Base-by-base conservation (phyloP, 2,329 filamentous ascomycete species). In the Thelonectria blattea region DNA sequence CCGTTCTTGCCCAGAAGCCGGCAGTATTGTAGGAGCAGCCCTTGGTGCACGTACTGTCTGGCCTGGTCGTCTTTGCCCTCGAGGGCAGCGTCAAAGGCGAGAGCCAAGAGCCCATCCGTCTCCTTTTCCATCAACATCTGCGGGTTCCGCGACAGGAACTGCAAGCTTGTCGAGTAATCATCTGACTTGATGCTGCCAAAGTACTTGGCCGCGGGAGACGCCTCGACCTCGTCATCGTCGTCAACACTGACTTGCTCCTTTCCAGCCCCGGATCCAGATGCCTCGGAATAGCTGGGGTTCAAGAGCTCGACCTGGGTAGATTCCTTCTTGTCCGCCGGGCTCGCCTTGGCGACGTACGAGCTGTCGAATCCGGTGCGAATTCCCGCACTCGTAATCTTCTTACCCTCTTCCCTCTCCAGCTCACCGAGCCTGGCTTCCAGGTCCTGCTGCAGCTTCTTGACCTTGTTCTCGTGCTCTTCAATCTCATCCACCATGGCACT, bases 341-440 rank as follows among this genome's bases (percentile, higher is more conserved):
- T 77, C 8, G 81, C 74, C 75, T 92, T 94, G 70, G 86, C 82
- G 55, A 99, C 87, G 67, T 90, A 85, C 2, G 93, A 96, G 75
- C 88, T 94, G 77, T 96, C 88, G 74, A 99, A 99, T 6, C 95
- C 95, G 2, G 90, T 93, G 71, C 93, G 91, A 69, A 96, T 87
- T 67, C 87, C 85, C 66, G 97, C 93, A 73, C 93, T 98, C 11
- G 95, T 99, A 65, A 99, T 99, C 80, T 98, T 97, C 74, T 85
- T 87, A 61, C 84, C 80, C 68, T 97, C 93, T 66, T 95, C 91
- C 75, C 88, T 90, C 79, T 98, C 91, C 42, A 99, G 81, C 76
- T 93, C 87, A 5, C 83, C 88, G 34, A 98, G 82, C 79, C 94
- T 94, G 55, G 80, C 78, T 32, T 87, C 73, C 49, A 97, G 80